Evolutionary conservation across 257 asterid species (phyloP), one percentile per base, ranked within the genome.

Genomic region (Solanum sparsipilum): DNA sequence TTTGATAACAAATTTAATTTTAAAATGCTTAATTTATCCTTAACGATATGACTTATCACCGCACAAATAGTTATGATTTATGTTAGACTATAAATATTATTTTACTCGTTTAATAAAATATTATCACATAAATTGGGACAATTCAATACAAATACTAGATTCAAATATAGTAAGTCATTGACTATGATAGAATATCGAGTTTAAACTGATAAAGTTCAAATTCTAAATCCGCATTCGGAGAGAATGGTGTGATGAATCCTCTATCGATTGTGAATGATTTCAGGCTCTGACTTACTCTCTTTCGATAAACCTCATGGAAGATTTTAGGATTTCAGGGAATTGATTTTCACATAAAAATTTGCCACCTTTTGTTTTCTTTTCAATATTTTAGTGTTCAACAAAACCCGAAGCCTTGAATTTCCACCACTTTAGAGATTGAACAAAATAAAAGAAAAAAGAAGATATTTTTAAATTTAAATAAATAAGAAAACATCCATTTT

Each of bases 401-500:
- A 46, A 36, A 75, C 83, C 56, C 32, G 83, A 75, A 75, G 83
- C 88, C 85, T 31, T 36, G 72, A 84, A 83, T 71, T n/a, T 32
- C 89, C 92, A 92, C 71, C 89, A 67, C 76, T 92, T 67, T 44
- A 85, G 93, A 83, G 93, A 89, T 91, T 93, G 91, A 90, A 92
- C 25, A 27, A 93, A n/a, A 27, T 2, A n/a, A 20, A 73, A 73
- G 29, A 67, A 67, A n/a, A 67, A 67, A 48, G 20, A 82, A 48
- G 65, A 11, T 74, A 10, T 11, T 35, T 36, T 65, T 10, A 65
- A 11, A 65, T 5, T 65, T 65, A 65, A 31, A 84, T 29, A 84
- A 46, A 84, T 58, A 38, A 65, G 60, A 91, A 87, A 94, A 92
- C 97, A 94, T 91, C 93, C 94, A 91, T 92, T 85, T 93, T 93